These are phyloP conservation scores for Carex arenaria DNA, from an alignment of 202 grass and related monocot genomes.

Conservation along the genomic window DNA sequence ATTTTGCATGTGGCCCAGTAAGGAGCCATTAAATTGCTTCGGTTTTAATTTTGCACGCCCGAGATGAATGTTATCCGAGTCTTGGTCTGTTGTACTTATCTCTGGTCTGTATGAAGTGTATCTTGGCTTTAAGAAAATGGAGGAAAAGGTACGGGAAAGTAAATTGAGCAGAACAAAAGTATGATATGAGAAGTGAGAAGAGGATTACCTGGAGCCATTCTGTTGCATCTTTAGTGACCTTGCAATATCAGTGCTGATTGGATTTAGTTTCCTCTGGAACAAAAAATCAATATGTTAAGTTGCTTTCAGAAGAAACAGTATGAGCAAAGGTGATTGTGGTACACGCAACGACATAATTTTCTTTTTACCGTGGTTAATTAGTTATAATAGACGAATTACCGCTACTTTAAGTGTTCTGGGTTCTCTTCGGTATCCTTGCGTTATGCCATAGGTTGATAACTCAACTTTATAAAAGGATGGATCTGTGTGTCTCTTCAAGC, in stretches of 20 bases:
- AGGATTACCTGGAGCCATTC: constrained; percentile 36
- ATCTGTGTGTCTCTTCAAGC: constrained; percentile 88
- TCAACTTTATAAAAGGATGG: constrained; percentile 56
- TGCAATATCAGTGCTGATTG: constrained; percentile 48
- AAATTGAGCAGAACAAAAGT: constrained; percentile 6
- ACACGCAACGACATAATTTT: background rate
- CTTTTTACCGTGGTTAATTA: background rate
- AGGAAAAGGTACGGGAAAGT: background rate
- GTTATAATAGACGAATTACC: constrained; percentile 44
- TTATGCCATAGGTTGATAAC: constrained; percentile 37
- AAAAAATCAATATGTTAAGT: constrained; percentile 25
- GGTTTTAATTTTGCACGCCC: constrained; percentile 42
- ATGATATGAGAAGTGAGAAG: background rate
- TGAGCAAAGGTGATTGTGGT: background rate
- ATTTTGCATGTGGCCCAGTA: constrained; percentile 43
- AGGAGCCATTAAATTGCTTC: constrained; percentile 39
- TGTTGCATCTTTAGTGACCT: constrained; percentile 22
- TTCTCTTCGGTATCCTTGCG: constrained; percentile 39
- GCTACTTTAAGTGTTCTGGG: constrained; percentile 43
- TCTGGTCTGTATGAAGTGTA: constrained; percentile 32
- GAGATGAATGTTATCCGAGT: constrained; percentile 24
- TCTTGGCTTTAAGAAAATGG: constrained; percentile 20
- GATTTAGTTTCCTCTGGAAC: constrained; percentile 44
- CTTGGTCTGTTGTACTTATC: constrained; percentile 25
- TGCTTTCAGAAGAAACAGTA: background rate